Conservation (phyloP, 768 basidiomycete genomes). For the Tremella fuciformis region DNA sequence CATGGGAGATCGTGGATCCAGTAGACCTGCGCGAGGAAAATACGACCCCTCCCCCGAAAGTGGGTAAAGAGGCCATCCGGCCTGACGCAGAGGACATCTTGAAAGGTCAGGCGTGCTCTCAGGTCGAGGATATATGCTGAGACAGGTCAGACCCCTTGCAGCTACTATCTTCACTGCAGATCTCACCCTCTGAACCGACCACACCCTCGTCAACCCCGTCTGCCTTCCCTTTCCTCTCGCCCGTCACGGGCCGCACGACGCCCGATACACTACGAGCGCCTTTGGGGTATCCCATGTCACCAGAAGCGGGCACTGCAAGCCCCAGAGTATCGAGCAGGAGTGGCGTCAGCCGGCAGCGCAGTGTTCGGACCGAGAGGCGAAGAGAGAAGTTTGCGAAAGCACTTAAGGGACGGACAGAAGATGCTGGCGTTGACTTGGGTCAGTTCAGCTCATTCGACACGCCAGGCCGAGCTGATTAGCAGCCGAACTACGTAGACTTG, state of each 20-base stretch:
- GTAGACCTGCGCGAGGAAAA: conserved; percentile 28
- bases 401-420: conserved; percentile 34
- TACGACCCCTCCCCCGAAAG: conserved; percentile 16
- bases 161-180: conserved; percentile 12
- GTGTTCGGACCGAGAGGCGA: conserved; percentile 47
- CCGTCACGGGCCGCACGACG: conserved; percentile 61
- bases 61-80: conserved; percentile 60
- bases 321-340: conserved; percentile 13
- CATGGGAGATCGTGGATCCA: conserved; percentile 44
- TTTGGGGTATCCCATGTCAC: background rate
- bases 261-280: conserved; percentile 50
- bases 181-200: conserved; percentile 29
- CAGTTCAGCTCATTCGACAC: conserved; percentile 40
- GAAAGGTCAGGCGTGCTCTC: conserved; percentile 58
- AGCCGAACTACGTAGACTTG: conserved; percentile 83
- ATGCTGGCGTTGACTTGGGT: conserved; percentile 68
- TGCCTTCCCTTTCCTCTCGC: conserved; percentile 37
- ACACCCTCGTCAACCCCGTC: conserved; percentile 26
- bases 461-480: conserved; percentile 8
- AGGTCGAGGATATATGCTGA: background rate
- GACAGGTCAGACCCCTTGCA: conserved; percentile 16
- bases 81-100: conserved; percentile 72
- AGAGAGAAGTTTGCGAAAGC: conserved; percentile 47
- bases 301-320: conserved; percentile 4
- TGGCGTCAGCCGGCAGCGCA: conserved; percentile 33